Evolutionary conservation across 164 flowering plant genomes (phyloP).

Genomic region (Brasenia schreberi): DNA sequence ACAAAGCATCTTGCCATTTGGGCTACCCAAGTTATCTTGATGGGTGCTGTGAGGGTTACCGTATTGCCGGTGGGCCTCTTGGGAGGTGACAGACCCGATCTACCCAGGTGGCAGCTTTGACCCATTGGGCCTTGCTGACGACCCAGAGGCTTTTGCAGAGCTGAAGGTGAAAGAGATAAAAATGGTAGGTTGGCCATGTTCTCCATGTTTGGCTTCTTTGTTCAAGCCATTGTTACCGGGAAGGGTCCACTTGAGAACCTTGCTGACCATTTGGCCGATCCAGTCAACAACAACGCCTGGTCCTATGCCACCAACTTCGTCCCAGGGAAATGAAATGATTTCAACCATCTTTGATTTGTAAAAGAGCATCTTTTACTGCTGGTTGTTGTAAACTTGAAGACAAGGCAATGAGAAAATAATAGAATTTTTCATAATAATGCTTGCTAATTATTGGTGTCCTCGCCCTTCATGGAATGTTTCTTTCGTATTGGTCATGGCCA

Average conservation of each 20-base stretch:
- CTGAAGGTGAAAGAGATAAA: constrained; percentile 8
- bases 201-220: constrained; percentile 10
- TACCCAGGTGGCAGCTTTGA: background rate
- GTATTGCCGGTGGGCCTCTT: too few relatives aligned
- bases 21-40: constrained; percentile 10
- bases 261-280: constrained; percentile 9
- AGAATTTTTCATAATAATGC: too few relatives aligned
- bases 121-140: too few relatives aligned
- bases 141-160: constrained; percentile 10
- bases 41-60: background rate
- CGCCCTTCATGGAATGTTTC: too few relatives aligned
- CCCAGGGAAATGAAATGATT: constrained; percentile 11
- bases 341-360: too few relatives aligned
- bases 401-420: too few relatives aligned
- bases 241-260: constrained; percentile 4
- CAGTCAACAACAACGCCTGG: constrained; percentile 12
- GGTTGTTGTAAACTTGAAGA: too few relatives aligned
- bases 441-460: too few relatives aligned
- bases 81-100: too few relatives aligned
- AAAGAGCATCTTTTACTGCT: too few relatives aligned
- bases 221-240: constrained; percentile 14
- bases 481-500: too few relatives aligned
- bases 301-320: constrained; percentile 12
- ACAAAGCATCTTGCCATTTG: constrained; percentile 4
- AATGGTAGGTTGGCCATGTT: too few relatives aligned